Base-by-base conservation (phyloP, 139 green algal genomes). In the Chlorella vulgaris region DNA sequence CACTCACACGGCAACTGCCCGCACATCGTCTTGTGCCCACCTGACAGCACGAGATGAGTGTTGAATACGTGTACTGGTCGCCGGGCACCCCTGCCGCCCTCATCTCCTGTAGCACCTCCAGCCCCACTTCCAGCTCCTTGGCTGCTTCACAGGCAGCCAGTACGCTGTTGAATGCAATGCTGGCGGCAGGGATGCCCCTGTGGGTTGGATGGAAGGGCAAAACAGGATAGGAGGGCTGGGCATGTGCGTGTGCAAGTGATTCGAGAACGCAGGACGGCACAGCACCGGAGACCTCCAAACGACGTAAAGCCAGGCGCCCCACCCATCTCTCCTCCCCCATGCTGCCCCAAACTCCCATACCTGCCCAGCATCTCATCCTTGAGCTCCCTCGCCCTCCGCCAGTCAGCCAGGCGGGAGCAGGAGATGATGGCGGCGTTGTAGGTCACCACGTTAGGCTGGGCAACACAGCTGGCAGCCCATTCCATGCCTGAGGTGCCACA, bases 51-150 rank as follows among this genome's bases (percentile, higher is more conserved):
- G 61, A 65, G 61, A 81, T 74, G 40, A 82, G 42, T 18, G 76
- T 75, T 0, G 76, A 82, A 66, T 82, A 82, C 19, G 76, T 82
- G 63, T 82, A 82, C 40, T 60, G 31, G 43, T 81, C 75, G 6
- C 53, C 36, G 13, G n/a, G 31, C 29, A 87, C 47, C 18, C 82
- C 82, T 7, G 39, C 29, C 28, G 62, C 66, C 42, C 68, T 40
- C 75, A 77, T 80, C 66, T 83, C 77, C 2, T 68, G 47, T 35
- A 87, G 42, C 35, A 84, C 4, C 8, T 74, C 74, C 83, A 87
- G n/a, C 7, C 39, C 77, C 35, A 40, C 51, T 22, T 84, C 77
- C 53, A 84, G 62, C 47, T 81, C 35, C 50, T 42, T 24, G 15
- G 76, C 66, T 36, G 76, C 75, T 39, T 81, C 76, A 67, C 82